phyloP scores from a whole-genome alignment of 768 basidiomycete genomes.

The Harrya chromipes region DNA sequence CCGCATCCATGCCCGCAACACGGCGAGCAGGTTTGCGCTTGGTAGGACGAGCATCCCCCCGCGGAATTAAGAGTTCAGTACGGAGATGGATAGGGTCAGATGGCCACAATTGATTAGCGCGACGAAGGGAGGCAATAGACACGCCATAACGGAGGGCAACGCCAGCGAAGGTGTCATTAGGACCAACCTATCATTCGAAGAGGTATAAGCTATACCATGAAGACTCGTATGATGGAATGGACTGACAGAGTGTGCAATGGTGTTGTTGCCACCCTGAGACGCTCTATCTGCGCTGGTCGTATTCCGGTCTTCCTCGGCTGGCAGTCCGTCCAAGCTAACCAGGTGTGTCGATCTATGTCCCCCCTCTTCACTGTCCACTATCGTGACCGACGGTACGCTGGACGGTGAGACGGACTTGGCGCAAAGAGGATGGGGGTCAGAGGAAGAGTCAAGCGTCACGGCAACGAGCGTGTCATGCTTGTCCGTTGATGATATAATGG shows the following conservation, averaged over 20 bases:
- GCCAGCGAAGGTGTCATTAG: constrained; percentile 79
- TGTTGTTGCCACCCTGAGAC: not conserved
- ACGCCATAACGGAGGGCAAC: constrained; percentile 90
- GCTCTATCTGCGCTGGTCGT: not conserved
- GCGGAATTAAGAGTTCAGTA: constrained; percentile 75
- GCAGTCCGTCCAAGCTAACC: not conserved
- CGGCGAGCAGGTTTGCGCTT: constrained; percentile 2
- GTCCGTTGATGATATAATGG: not conserved
- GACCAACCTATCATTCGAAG: constrained; percentile 48
- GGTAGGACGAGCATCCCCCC: constrained; percentile 4
- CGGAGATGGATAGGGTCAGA: constrained; percentile 91
- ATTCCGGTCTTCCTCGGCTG: not conserved
- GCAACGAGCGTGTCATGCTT: not conserved
- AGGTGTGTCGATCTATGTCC: constrained; percentile 5
- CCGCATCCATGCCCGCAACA: not conserved
- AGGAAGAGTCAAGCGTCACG: not conserved
- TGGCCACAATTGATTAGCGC: constrained; percentile 91
- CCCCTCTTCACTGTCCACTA: not conserved
- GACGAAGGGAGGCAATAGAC: constrained; percentile 74
- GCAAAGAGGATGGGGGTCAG: constrained; percentile 17
- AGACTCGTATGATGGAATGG: not conserved
- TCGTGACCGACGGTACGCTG: not conserved
- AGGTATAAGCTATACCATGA: not conserved
- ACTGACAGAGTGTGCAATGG: constrained; percentile 20
- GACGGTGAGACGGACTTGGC: constrained; percentile 8